Evolutionary conservation across 805 yeast species (phyloP).

Genomic region (Starmerella davenportii): DNA sequence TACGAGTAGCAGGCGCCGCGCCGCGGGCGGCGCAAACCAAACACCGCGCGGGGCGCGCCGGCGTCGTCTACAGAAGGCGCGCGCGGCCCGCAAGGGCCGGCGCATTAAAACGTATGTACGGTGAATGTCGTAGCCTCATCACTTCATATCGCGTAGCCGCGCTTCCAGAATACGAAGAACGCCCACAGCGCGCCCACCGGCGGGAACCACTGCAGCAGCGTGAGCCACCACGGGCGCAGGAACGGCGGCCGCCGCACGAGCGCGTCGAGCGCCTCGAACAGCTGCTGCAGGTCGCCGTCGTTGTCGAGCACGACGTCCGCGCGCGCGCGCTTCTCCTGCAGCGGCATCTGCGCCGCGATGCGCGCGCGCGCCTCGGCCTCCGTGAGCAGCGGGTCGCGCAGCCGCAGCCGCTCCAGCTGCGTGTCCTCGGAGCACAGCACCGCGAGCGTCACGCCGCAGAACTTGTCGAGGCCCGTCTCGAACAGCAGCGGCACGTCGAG

Average conservation of each 20-base stretch:
- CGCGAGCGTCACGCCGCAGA: conserved; percentile 56
- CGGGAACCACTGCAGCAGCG: conserved; percentile 22
- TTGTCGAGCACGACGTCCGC: conserved; percentile 59
- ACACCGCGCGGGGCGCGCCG: background rate
- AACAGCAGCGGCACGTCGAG: conserved; percentile 82
- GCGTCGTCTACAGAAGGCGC: too few relatives aligned
- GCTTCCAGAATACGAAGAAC: conserved; percentile 6
- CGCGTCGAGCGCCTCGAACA: conserved; percentile 29
- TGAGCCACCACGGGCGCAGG: conserved; percentile 25
- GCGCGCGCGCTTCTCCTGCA: conserved; percentile 34
- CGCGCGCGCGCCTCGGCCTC: conserved; percentile 52
- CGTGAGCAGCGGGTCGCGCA: conserved; percentile 50
- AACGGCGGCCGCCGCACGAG: conserved; percentile 19
- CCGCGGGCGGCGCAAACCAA: background rate
- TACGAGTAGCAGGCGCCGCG: background rate
- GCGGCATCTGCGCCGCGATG: conserved; percentile 59
- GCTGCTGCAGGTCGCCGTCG: conserved; percentile 28
- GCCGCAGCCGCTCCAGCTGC: conserved; percentile 46
- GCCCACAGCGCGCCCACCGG: conserved; percentile 21
- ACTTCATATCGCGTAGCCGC: background rate
- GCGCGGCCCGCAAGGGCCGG: too few relatives aligned
- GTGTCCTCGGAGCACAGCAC: conserved; percentile 40
- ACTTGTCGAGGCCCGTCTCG: conserved; percentile 51
- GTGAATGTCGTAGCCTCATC: background rate
- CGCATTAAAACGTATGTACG: background rate